Conservation (phyloP, 2,329 filamentous ascomycete species). For the Paracamarosporium sp. region DNA sequence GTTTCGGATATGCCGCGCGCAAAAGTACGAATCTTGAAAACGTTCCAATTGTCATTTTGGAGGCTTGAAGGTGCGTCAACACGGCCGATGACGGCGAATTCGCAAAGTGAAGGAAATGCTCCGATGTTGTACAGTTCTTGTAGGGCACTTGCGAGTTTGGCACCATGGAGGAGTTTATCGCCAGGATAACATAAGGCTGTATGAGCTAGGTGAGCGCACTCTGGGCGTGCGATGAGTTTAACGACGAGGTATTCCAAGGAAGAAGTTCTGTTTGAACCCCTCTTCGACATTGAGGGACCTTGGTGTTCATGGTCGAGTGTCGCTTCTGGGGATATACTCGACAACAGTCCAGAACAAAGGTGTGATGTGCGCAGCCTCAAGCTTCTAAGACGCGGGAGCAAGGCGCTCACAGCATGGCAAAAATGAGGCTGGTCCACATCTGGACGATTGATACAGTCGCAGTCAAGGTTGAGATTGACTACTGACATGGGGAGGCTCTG, state of each 20-base stretch:
- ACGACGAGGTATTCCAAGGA: slow-evolving; percentile 15
- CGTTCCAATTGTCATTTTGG: slow-evolving; percentile 18
- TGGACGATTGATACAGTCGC: slow-evolving; percentile 10
- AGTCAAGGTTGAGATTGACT: slow-evolving; percentile 18
- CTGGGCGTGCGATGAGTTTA: slow-evolving; percentile 7
- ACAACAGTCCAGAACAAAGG: slow-evolving; percentile 18
- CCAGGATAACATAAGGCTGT: slow-evolving; percentile 11
- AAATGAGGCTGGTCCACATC: slow-evolving; percentile 14
- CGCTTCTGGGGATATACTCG: slow-evolving; percentile 4
- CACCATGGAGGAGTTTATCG: slow-evolving; percentile 7
- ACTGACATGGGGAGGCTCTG: slow-evolving; percentile 15
- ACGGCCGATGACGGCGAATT: slow-evolving; percentile 17
- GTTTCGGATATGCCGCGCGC: slow-evolving; percentile 4
- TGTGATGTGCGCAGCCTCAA: slow-evolving; percentile 14
- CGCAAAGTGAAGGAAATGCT: slow-evolving; percentile 13
- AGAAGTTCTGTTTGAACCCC: slow-evolving; percentile 4
- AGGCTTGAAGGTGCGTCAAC: slow-evolving; percentile 7
- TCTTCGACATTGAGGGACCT: not conserved
- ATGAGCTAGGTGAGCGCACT: slow-evolving; percentile 1
- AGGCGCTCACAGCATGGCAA: slow-evolving; percentile 15
- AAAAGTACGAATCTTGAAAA: slow-evolving; percentile 16
- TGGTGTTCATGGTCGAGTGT: slow-evolving; percentile 10
- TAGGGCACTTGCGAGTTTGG: slow-evolving; percentile 8
- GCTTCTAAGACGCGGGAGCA: slow-evolving; percentile 16
- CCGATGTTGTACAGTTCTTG: slow-evolving; percentile 11